Evolutionary conservation across 1,139 yeast genomes (phyloP).

Genomic region (Hyphopichia buzzinii): DNA sequence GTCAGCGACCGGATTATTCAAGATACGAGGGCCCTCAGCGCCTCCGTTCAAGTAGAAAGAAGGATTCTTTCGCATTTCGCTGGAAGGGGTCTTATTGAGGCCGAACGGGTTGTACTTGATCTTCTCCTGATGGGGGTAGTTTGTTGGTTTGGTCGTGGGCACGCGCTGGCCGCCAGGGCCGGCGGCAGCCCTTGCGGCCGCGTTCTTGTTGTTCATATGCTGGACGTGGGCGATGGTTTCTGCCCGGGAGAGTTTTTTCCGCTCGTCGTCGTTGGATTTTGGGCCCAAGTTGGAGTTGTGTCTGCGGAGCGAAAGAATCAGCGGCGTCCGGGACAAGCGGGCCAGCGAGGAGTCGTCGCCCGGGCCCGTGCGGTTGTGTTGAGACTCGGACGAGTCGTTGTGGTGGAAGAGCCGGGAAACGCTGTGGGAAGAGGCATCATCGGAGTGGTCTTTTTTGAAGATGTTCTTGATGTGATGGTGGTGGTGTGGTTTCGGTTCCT

Average conservation of each 20-base stretch:
- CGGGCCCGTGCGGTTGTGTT: neutral
- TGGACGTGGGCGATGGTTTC: constrained; percentile 41
- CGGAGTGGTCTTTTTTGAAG: constrained; percentile 18
- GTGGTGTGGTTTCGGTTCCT: constrained; percentile 8
- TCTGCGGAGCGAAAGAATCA: constrained; percentile 28
- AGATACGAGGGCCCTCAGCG: constrained; percentile 38
- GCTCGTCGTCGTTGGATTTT: constrained; percentile 9
- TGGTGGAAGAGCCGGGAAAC: neutral
- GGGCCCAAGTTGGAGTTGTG: constrained; percentile 18
- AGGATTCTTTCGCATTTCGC: constrained; percentile 36
- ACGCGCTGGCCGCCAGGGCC: constrained; percentile 8
- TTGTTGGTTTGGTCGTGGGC: constrained; percentile 8
- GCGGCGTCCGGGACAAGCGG: constrained; percentile 20
- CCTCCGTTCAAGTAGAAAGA: constrained; percentile 42
- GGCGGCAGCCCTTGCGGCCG: constrained; percentile 11
- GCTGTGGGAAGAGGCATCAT: constrained; percentile 7
- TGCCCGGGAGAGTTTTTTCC: constrained; percentile 32
- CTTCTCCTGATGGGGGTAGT: constrained; percentile 25
- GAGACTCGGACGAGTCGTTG: neutral
- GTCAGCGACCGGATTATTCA: constrained; percentile 64
- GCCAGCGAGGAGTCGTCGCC: neutral
- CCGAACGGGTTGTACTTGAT: constrained; percentile 50
- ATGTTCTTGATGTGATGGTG: constrained; percentile 18
- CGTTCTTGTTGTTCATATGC: constrained; percentile 32
- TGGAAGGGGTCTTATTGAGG: constrained; percentile 34